Evolutionary conservation across 164 flowering plant genomes (phyloP).

Genomic region (Dillenia turbinata): DNA sequence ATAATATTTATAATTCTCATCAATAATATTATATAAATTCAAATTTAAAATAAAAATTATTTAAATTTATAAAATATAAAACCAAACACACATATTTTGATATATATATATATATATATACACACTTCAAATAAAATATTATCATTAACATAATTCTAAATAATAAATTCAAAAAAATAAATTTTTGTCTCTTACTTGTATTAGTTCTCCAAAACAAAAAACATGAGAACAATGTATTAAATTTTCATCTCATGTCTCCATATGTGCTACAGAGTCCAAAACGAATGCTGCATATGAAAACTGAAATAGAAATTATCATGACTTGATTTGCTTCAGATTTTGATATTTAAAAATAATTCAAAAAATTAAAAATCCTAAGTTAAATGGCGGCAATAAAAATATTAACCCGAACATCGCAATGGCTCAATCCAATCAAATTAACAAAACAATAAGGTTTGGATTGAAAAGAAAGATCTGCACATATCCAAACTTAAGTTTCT

Average conservation of each 20-base stretch:
- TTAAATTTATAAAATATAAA: too few relatives aligned
- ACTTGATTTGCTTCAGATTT: neutral
- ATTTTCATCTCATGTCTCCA: neutral
- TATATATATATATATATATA: too few relatives aligned
- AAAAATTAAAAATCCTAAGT: neutral
- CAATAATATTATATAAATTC: too few relatives aligned
- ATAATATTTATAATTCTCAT: too few relatives aligned
- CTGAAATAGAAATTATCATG: neutral
- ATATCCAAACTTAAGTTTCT: constrained; percentile 57
- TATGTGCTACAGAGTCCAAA: neutral
- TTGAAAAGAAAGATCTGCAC: constrained; percentile 56
- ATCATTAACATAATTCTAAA: too few relatives aligned
- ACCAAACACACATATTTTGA: too few relatives aligned
- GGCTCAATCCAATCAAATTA: constrained; percentile 74
- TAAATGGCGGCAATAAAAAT: neutral
- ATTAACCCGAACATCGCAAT: constrained; percentile 60
- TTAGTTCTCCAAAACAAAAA: too few relatives aligned
- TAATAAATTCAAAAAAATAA: too few relatives aligned
- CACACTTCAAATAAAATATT: too few relatives aligned
- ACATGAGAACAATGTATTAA: neutral
- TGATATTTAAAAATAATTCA: neutral
- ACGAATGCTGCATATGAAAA: neutral
- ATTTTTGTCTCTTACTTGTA: too few relatives aligned
- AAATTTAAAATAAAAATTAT: too few relatives aligned
- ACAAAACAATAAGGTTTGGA: constrained; percentile 49